These are phyloP conservation scores for Colletotrichum karsti DNA, from an alignment of 2,329 filamentous ascomycete genomes.

Conservation along the genomic window DNA sequence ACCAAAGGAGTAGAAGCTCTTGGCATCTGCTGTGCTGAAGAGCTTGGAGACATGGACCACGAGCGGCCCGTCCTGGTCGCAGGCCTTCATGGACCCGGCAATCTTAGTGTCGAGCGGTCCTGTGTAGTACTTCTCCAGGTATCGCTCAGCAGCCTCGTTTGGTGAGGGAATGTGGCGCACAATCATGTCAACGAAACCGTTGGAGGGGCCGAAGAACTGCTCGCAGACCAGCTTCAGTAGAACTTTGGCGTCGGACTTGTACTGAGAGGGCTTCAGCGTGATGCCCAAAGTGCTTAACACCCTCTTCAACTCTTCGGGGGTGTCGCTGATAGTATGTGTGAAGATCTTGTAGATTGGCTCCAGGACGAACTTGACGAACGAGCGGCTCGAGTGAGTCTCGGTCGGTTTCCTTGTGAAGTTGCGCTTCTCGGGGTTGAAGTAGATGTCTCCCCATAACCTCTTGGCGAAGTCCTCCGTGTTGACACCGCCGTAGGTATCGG, in stretches of 20 bases:
- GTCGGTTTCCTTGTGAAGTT: conserved; percentile 90
- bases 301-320: conserved; percentile 81
- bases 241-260: conserved; percentile 88
- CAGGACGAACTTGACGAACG: conserved; percentile 93
- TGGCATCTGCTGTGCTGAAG: conserved; percentile 90
- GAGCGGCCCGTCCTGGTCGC: conserved; percentile 88
- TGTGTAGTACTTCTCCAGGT: conserved; percentile 89
- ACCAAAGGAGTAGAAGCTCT: conserved; percentile 88
- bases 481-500: conserved; percentile 84
- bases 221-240: conserved; percentile 90
- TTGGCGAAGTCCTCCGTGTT: conserved; percentile 84
- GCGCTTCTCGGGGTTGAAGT: conserved; percentile 89
- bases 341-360: conserved; percentile 99
- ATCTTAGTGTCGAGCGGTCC: conserved; percentile 86
- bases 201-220: conserved; percentile 92
- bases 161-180: conserved; percentile 90
- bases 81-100: conserved; percentile 80
- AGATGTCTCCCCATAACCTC: conserved; percentile 95
- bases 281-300: conserved; percentile 86
- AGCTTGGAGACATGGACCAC: conserved; percentile 94
- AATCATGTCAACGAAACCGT: conserved; percentile 96
- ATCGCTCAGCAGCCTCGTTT: conserved; percentile 76
- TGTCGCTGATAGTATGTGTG: conserved; percentile 92
- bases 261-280: conserved; percentile 88
- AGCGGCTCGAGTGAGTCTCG: conserved; percentile 82